phyloP scores from a whole-genome alignment of 129 eudicot species.

The Flaveria brownii region DNA sequence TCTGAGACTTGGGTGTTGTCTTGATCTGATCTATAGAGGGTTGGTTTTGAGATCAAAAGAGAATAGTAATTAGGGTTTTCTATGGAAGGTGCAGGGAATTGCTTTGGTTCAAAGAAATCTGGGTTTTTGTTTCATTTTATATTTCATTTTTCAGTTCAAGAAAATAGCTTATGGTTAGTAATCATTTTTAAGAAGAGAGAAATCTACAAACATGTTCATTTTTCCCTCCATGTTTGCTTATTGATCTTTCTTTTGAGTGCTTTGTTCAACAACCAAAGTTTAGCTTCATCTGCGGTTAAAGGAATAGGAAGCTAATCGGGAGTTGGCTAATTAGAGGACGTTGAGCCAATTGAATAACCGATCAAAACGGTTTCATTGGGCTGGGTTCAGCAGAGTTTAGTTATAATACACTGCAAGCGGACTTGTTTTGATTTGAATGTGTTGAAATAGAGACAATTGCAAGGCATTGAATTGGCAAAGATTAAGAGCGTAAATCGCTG shows the following conservation, averaged over 20 bases:
- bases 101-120: conserved; percentile 37
- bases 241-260: not conserved
- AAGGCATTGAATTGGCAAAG: too few relatives aligned
- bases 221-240: not conserved
- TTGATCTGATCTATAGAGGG: conserved; percentile 27
- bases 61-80: conserved; percentile 39
- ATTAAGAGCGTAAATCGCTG: too few relatives aligned
- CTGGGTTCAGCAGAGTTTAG: too few relatives aligned
- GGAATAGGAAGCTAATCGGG: too few relatives aligned
- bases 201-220: conserved; percentile 19
- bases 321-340: too few relatives aligned
- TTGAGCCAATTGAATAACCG: too few relatives aligned
- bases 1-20: conserved; percentile 4
- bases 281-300: too few relatives aligned
- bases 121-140: conserved; percentile 36
- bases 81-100: conserved; percentile 21
- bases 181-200: conserved; percentile 3
- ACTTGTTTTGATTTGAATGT: too few relatives aligned
- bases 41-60: conserved; percentile 31
- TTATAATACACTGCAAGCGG: too few relatives aligned
- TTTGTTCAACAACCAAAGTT: not conserved
- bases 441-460: too few relatives aligned
- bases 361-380: too few relatives aligned
- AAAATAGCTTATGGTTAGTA: conserved; percentile 27
- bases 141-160: conserved; percentile 16